Evolutionary conservation across 345 rosid genomes (phyloP).

Genomic region (Gossypium raimondii): DNA sequence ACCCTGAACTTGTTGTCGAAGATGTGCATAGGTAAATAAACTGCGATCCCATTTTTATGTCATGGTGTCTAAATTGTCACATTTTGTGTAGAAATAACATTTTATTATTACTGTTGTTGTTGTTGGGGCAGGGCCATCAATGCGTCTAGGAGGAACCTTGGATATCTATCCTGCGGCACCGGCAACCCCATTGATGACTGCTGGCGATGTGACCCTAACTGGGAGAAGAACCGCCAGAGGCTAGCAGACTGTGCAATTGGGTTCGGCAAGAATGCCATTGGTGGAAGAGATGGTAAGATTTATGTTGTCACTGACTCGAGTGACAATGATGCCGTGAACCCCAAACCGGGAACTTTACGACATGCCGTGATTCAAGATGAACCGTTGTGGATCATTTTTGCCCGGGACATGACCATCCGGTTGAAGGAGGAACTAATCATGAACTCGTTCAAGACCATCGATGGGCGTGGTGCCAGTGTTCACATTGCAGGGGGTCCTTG

Average conservation of each 20-base stretch:
- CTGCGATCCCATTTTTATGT: neutral
- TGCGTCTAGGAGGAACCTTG: slow-evolving; percentile 3
- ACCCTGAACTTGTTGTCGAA: neutral
- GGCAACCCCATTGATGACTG: slow-evolving; percentile 2
- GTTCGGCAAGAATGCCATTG: slow-evolving; percentile 4
- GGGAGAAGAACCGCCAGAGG: slow-evolving; percentile 7
- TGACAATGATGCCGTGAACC: neutral
- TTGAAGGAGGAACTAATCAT: slow-evolving; percentile 3
- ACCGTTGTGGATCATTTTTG: slow-evolving; percentile 5
- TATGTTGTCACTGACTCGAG: neutral
- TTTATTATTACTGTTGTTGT: neutral
- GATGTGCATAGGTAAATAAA: neutral
- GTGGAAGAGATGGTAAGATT: slow-evolving; percentile 5
- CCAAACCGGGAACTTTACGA: neutral
- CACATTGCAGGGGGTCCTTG: slow-evolving; percentile 8
- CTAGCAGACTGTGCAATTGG: slow-evolving; percentile 3
- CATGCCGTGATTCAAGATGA: slow-evolving; percentile 3
- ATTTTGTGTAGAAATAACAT: neutral
- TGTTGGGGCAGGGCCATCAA: slow-evolving; percentile 8
- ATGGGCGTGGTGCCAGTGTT: neutral
- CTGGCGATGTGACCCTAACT: slow-evolving; percentile 7
- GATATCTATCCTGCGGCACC: slow-evolving; percentile 1
- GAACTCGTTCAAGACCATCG: neutral
- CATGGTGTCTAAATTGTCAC: neutral
- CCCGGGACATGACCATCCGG: neutral